A percentile compares a stretch with the other conserved stretches of the same genome.
Evolutionary conservation across 441 rosid genomes (phyloP).

Genomic region (Manihot esculenta): DNA sequence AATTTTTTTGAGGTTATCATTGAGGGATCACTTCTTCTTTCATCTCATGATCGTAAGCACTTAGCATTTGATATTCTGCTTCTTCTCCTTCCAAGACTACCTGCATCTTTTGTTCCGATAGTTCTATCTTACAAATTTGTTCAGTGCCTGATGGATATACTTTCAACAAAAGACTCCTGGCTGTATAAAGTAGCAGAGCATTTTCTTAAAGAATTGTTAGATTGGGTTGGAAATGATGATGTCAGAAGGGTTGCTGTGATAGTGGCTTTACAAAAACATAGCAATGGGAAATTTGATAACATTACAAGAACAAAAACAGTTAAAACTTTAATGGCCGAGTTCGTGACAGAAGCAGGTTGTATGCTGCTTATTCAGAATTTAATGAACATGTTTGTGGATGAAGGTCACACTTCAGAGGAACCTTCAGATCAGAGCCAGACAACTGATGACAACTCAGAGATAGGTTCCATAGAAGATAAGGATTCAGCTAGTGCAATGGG

Average conservation of each 20-base stretch:
- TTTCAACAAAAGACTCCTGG: conserved; percentile 92
- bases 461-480: conserved; percentile 80
- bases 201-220: conserved; percentile 50
- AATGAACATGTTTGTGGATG: conserved; percentile 81
- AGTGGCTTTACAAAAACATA: conserved; percentile 83
- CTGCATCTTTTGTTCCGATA: conserved; percentile 66
- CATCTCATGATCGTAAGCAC: conserved; percentile 95
- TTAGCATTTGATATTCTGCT: conserved; percentile 78
- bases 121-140: conserved; percentile 71
- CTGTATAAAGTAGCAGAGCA: conserved; percentile 73
- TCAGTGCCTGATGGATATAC: conserved; percentile 86
- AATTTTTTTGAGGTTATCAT: conserved; percentile 62
- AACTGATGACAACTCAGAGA: conserved; percentile 95
- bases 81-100: conserved; percentile 77
- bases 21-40: conserved; percentile 71
- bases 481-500: conserved; percentile 52
- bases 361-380: conserved; percentile 74
- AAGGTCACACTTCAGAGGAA: conserved; percentile 66
- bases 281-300: conserved; percentile 84
- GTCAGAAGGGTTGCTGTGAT: conserved; percentile 76
- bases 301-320: conserved; percentile 72
- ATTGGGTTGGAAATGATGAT: conserved; percentile 81
- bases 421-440: conserved; percentile 99
- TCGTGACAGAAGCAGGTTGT: conserved; percentile 80
- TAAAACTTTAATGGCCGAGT: conserved; percentile 70